A percentile compares a stretch with the other conserved stretches of the same genome.
Conservation (phyloP, 2,329 filamentous ascomycete species). For the Cercospora sp. region DNA sequence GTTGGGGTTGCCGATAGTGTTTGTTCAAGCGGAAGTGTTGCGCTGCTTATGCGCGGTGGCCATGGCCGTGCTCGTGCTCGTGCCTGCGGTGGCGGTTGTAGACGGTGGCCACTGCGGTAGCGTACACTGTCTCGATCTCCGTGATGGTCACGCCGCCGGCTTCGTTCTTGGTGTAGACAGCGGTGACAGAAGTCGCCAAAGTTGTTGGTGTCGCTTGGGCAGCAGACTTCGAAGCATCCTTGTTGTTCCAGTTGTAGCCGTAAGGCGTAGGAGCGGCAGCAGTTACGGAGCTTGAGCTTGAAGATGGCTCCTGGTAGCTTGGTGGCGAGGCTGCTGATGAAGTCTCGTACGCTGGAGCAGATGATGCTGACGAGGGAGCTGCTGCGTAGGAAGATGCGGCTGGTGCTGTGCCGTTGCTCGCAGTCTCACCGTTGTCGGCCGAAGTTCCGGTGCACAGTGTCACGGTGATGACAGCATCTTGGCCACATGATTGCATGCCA, state of each 20-base stretch:
- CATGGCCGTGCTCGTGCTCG: constrained; percentile 35
- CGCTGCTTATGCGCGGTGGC: constrained; percentile 17
- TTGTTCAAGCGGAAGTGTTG: background rate
- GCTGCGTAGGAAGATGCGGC: constrained; percentile 16
- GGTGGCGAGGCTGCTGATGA: constrained; percentile 14
- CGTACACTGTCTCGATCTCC: constrained; percentile 29
- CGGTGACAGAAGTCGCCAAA: constrained; percentile 26
- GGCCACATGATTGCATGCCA: constrained; percentile 41
- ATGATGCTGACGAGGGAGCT: constrained; percentile 7
- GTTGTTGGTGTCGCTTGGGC: constrained; percentile 25
- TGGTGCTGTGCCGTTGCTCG: constrained; percentile 8
- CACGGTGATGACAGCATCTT: constrained; percentile 39
- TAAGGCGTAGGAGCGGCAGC: constrained; percentile 8
- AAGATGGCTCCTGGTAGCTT: constrained; percentile 6
- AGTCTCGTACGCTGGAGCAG: constrained; percentile 15
- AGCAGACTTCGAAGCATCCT: constrained; percentile 16
- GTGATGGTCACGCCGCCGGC: constrained; percentile 33
- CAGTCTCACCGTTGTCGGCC: constrained; percentile 16
- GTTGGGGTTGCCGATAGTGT: background rate
- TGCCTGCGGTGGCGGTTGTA: constrained; percentile 29
- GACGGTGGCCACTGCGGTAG: constrained; percentile 32
- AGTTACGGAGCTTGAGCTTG: constrained; percentile 8
- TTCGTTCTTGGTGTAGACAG: constrained; percentile 19
- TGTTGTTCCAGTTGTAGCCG: constrained; percentile 19
- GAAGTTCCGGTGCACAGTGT: constrained; percentile 39